Conservation (phyloP, 768 basidiomycete genomes). For the Rickenella mellea region DNA sequence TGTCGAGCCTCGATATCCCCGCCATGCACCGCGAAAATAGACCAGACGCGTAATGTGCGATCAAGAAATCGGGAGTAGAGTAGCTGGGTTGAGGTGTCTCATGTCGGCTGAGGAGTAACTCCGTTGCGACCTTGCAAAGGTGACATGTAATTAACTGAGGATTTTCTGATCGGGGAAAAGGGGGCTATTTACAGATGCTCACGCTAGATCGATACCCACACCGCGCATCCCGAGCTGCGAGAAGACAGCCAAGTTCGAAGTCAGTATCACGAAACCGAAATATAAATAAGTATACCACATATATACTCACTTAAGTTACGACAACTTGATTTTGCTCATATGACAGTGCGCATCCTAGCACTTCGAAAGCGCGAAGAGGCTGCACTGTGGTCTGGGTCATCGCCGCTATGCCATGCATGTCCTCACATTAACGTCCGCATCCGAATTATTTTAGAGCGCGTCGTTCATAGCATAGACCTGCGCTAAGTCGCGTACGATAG, state of each 20-base stretch:
- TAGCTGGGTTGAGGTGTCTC: conserved; percentile 8
- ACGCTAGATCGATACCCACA: conserved; percentile 32
- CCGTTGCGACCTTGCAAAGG: too few species aligned
- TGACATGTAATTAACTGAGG: too few species aligned
- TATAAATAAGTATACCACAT: background rate
- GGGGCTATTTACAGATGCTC: conserved; percentile 28
- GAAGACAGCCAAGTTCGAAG: too few species aligned
- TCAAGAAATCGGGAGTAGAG: conserved; percentile 10
- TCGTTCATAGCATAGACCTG: conserved; percentile 25
- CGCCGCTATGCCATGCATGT: conserved; percentile 21
- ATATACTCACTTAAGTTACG: conserved; percentile 18
- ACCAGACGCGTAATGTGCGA: conserved; percentile 14
- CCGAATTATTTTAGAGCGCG: conserved; percentile 18
- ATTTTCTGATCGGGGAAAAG: too few species aligned
- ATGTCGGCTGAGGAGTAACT: conserved; percentile 16
- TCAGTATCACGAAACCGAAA: background rate
- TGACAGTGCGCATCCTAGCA: conserved; percentile 36
- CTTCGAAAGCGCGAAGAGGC: conserved; percentile 18
- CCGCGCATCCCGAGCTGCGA: conserved; percentile 28
- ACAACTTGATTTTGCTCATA: conserved; percentile 28
- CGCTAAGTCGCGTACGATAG: conserved; percentile 25
- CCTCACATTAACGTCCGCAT: conserved; percentile 11
- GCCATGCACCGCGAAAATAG: conserved; percentile 6
- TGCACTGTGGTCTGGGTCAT: conserved; percentile 13
- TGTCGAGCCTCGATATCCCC: background rate